Conservation (phyloP, 2,329 filamentous ascomycete species). For the Grosmannia huntii region DNA sequence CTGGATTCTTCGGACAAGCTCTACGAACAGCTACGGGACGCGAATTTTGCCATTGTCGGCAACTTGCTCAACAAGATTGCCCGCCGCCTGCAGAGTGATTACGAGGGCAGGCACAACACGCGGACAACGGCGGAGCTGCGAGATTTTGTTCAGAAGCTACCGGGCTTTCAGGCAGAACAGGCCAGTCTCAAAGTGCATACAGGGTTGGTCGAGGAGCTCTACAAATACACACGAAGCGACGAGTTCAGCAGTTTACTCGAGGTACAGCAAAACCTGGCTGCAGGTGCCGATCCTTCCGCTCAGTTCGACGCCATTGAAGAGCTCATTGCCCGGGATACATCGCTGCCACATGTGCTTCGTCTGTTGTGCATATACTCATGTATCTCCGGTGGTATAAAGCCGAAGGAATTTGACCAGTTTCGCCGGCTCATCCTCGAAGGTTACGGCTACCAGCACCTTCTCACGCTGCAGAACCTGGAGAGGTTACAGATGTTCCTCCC, state of each 20-base stretch:
- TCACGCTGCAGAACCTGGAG: slow-evolving; percentile 79
- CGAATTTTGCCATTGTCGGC: slow-evolving; percentile 92
- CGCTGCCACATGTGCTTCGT: slow-evolving; percentile 69
- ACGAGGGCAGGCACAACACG: slow-evolving; percentile 73
- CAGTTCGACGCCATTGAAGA: slow-evolving; percentile 90
- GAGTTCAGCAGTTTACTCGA: slow-evolving; percentile 80
- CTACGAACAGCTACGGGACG: slow-evolving; percentile 75
- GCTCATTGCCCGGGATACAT: slow-evolving; percentile 77
- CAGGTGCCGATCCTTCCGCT: slow-evolving; percentile 74
- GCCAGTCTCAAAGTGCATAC: slow-evolving; percentile 88
- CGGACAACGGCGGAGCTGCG: slow-evolving; percentile 85
- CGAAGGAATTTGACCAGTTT: slow-evolving; percentile 80
- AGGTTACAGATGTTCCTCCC: slow-evolving; percentile 78
- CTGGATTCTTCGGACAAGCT: slow-evolving; percentile 83
- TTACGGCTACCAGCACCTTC: slow-evolving; percentile 87
- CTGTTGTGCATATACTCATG: slow-evolving; percentile 86
- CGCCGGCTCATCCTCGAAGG: slow-evolving; percentile 79
- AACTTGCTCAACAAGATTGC: slow-evolving; percentile 82
- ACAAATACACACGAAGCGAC: slow-evolving; percentile 82
- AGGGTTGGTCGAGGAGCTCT: slow-evolving; percentile 84
- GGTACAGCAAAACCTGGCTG: slow-evolving; percentile 89
- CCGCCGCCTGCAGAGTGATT: slow-evolving; percentile 70
- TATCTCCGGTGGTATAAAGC: slow-evolving; percentile 75
- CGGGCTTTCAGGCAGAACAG: slow-evolving; percentile 85
- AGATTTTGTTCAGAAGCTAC: slow-evolving; percentile 89